Evolutionary conservation across 1,284 basidiomycete species (phyloP).

Genomic region (Pterula multifida): DNA sequence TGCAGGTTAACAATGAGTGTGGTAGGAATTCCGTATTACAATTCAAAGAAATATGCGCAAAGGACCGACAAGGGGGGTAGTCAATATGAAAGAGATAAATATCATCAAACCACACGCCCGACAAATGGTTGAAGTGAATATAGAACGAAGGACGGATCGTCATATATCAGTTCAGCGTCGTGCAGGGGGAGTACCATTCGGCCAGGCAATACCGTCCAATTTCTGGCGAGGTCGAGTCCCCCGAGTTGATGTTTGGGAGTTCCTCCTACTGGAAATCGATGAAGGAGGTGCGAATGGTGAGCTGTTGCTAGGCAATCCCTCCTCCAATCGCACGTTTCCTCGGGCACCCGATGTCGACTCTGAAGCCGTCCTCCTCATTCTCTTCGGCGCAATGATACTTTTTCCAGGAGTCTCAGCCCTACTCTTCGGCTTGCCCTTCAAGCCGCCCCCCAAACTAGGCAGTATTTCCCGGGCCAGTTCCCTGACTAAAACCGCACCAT

Average conservation of each 20-base stretch:
- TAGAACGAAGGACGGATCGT: too few relatives aligned
- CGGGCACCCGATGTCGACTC: constrained; percentile 28
- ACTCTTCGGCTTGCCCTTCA: constrained; percentile 29
- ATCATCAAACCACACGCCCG: too few relatives aligned
- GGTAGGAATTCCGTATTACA: not conserved
- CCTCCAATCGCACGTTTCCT: constrained; percentile 15
- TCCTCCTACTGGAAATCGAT: constrained; percentile 2
- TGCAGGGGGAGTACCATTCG: not conserved
- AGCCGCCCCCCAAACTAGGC: constrained; percentile 55
- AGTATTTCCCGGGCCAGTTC: constrained; percentile 78
- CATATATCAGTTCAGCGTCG: not conserved
- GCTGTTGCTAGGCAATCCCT: constrained; percentile 10
- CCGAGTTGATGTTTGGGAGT: constrained; percentile 11
- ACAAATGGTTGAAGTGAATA: too few relatives aligned
- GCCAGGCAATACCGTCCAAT: constrained; percentile 43
- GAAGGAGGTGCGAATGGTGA: constrained; percentile 7
- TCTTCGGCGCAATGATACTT: constrained; percentile 9
- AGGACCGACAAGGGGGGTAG: too few relatives aligned
- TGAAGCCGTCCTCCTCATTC: constrained; percentile 53
- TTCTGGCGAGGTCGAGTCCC: constrained; percentile 25
- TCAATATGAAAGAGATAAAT: too few relatives aligned
- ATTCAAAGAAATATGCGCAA: not conserved
- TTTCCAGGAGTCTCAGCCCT: constrained; percentile 17
- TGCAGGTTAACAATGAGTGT: not conserved
- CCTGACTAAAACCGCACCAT: constrained; percentile 82